Percentiles rank a stretch among this genome's conserved stretches.
phyloP scores from a whole-genome alignment of 495 filamentous ascomycete genomes.

The Neurospora sp. region DNA sequence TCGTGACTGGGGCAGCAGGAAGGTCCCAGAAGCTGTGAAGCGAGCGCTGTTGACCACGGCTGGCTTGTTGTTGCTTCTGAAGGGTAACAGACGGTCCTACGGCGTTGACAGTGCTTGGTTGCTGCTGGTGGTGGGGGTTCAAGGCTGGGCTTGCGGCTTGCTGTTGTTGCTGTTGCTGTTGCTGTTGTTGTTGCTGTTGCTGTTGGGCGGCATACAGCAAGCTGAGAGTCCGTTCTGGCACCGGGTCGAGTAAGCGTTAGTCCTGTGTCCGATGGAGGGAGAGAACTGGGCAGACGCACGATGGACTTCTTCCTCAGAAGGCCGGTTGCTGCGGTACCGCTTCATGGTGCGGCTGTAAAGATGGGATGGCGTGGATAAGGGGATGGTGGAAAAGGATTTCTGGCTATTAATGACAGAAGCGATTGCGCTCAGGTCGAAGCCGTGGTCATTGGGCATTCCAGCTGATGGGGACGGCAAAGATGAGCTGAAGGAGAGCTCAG shows the following conservation, averaged over 20 bases:
- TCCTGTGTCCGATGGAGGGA: not conserved
- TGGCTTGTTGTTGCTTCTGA: slow-evolving; percentile 2
- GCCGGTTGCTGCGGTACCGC: slow-evolving; percentile 39
- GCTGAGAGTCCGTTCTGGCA: slow-evolving; percentile 36
- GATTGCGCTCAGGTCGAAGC: slow-evolving; percentile 20
- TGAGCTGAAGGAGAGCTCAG: slow-evolving; percentile 34
- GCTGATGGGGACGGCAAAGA: slow-evolving; percentile 26
- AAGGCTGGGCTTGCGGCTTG: not conserved
- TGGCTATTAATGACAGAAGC: slow-evolving; percentile 12
- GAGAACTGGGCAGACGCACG: slow-evolving; percentile 24
- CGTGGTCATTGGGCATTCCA: slow-evolving; percentile 8
- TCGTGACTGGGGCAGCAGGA: slow-evolving; percentile 13
- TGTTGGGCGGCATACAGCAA: slow-evolving; percentile 36
- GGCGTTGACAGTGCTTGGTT: not conserved
- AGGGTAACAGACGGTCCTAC: not conserved
- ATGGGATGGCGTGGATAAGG: slow-evolving; percentile 17
- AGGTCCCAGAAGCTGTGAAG: slow-evolving; percentile 41
- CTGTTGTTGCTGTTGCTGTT: slow-evolving; percentile 3
- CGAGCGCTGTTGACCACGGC: slow-evolving; percentile 24
- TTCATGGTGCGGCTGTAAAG: slow-evolving; percentile 38
- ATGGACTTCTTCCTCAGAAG: slow-evolving; percentile 37
- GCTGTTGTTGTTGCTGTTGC: slow-evolving; percentile 15
- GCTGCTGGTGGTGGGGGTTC: not conserved
- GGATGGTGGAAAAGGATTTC: slow-evolving; percentile 10
- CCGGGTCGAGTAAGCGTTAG: slow-evolving; percentile 2